Percentiles rank a stretch among this genome's conserved stretches.
These are phyloP conservation scores for Hsuehochloa calcarea DNA, from an alignment of 176 grass and related monocot genomes.

Conservation along the genomic window DNA sequence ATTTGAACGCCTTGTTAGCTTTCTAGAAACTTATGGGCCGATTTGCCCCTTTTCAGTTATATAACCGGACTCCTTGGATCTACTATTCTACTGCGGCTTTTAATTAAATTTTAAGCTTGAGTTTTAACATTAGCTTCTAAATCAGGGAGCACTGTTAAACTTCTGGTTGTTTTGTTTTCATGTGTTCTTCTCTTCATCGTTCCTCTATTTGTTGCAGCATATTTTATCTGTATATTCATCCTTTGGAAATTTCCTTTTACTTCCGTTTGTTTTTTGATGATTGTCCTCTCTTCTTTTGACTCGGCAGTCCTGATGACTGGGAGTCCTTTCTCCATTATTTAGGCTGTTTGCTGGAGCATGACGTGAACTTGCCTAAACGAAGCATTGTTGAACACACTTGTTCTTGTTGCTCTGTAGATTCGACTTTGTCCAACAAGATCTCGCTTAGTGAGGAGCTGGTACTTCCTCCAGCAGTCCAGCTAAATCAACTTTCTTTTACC, in stretches of 20 bases:
- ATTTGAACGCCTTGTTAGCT: neutral
- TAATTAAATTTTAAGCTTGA: neutral
- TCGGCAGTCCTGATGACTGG: constrained; percentile 98
- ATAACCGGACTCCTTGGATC: neutral
- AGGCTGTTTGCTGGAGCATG: constrained; percentile 89
- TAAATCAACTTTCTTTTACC: constrained; percentile 12
- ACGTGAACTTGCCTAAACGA: constrained; percentile 63
- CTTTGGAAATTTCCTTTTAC: neutral
- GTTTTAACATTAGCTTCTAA: neutral
- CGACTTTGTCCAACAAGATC: constrained; percentile 40
- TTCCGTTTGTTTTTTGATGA: constrained; percentile 50
- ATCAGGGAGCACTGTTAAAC: neutral
- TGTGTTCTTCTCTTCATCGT: neutral
- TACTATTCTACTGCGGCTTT: neutral
- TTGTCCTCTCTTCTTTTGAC: constrained; percentile 53
- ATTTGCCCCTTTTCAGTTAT: constrained; percentile 24
- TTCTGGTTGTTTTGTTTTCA: constrained; percentile 18
- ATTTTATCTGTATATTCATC: constrained; percentile 12
- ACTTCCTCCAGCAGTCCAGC: constrained; percentile 24
- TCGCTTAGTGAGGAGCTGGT: constrained; percentile 65
- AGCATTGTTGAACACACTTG: constrained; percentile 36
- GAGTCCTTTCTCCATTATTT: constrained; percentile 96
- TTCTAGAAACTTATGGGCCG: neutral
- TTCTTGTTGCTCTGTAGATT: constrained; percentile 49
- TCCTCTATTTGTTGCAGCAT: constrained; percentile 14